Conservation (phyloP, 495 filamentous ascomycete genomes). For the Hypoxylon rickii region DNA sequence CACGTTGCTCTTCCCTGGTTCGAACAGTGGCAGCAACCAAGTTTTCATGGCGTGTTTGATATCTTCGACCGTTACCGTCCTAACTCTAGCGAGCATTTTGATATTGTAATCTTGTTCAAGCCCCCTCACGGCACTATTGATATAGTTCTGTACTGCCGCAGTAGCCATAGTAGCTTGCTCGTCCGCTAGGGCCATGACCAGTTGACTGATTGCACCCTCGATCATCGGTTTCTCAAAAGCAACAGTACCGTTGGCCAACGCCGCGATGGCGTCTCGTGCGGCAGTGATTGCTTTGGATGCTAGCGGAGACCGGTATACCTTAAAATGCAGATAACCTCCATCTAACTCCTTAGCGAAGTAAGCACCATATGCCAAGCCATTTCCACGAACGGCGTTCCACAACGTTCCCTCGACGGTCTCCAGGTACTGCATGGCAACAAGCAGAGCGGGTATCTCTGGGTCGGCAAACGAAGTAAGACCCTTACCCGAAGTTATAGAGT, state of each 20-base stretch:
- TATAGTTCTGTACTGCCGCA: conserved; percentile 81
- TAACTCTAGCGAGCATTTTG: conserved; percentile 73
- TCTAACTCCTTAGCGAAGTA: conserved; percentile 75
- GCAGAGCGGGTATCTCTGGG: conserved; percentile 76
- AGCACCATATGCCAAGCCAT: conserved; percentile 87
- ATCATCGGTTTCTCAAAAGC: conserved; percentile 79
- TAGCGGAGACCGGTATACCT: conserved; percentile 87
- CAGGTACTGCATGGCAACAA: conserved; percentile 88
- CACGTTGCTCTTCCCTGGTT: conserved; percentile 74
- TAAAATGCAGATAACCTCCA: conserved; percentile 76
- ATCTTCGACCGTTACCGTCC: conserved; percentile 75
- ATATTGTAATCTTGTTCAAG: conserved; percentile 79
- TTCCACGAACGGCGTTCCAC: conserved; percentile 89
- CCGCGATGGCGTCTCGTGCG: conserved; percentile 68
- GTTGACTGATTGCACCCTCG: conserved; percentile 86
- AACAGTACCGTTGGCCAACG: conserved; percentile 55
- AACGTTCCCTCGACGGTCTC: conserved; percentile 93
- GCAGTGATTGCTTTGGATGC: conserved; percentile 84
- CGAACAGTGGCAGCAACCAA: conserved; percentile 78
- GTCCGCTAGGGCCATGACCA: conserved; percentile 83
- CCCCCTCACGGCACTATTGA: conserved; percentile 75
- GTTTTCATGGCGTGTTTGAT: conserved; percentile 75
- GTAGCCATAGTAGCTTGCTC: conserved; percentile 80
- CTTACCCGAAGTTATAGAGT: conserved; percentile 71
- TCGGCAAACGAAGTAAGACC: conserved; percentile 77